Evolutionary conservation across 805 yeast genomes (phyloP), one percentile per base, ranked within the genome.

Genomic region (Sugiyamaella americana): DNA sequence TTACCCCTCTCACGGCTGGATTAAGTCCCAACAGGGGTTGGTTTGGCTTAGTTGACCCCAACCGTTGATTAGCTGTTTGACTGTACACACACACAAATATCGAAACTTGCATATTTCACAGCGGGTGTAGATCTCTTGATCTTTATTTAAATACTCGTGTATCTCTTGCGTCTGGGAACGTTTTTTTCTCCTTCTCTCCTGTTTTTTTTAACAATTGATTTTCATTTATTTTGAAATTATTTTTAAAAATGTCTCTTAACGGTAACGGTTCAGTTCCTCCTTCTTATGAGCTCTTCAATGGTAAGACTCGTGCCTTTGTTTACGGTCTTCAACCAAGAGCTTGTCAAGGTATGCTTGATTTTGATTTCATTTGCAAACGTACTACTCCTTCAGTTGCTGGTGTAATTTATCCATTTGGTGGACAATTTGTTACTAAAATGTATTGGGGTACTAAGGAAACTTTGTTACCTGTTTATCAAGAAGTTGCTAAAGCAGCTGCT

Each of bases 361-460:
- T 70, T 52, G 74, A 70, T 51, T 71, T 61, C 63, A 66, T 70
- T 54, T 71, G 75, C 61, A 66, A 65, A 57, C 69, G 74, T 50
- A 64, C 64, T 40, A 62, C 62, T 26, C 74, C 74, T 40, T 69
- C 74, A 11, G 75, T 70, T 10, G 75, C 74, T 39, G 74, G 73
- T 40, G 66, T 70, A 42, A 71, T 70, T 51, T 70, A 70, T 58
- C 75, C 74, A 32, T 70, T 70, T 51, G 74, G 74, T 40, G 72
- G 73, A 41, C 74, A 70, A 51, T 67, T 64, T 50, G 67, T 67
- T 55, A 58, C 71, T 49, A 70, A 70, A 60, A 63, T 70, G 72
- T 70, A 71, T 68, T 70, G 74, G 74, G 74, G 74, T 40, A 70
- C 74, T 58, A 66, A 68, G 65, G 74, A 70, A 60, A 68, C 70